Base-by-base conservation (phyloP, 2,329 filamentous ascomycete species). In the Amesomyces nigricolor region DNA sequence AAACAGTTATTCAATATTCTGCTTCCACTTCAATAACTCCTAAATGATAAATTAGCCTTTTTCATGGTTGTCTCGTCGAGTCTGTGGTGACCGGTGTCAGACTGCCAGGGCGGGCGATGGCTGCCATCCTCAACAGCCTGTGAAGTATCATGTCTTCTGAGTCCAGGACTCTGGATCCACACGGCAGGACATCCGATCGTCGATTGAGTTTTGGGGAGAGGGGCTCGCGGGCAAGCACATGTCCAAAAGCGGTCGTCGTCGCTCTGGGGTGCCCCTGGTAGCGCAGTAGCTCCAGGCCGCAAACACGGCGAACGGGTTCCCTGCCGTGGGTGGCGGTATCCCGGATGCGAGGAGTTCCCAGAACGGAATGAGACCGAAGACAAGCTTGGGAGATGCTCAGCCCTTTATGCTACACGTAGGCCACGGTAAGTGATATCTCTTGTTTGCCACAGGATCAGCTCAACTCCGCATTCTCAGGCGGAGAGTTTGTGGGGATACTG, bases 321-420 rank as follows among this genome's bases (percentile, higher is more conserved):
- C 16, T 53, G 16, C 35, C 11, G 49, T 19, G 11, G 47, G 22
- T 13, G 4, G 22, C 22, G 22, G 22, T 26, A 26, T 6, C 2
- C 45, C 13, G 50, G 29, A 53, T 57, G 54, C 49, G 38, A 45
- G 19, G 22, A 19, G 19, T 16, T 53, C 49, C 45, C 39, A 53
- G 50, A 57, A 53, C 8, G 54, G 54, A 50, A 57, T 26, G 16
- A 16, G 17, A 19, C 22, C 22, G 22, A 6, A 26, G 35, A 22
- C 13, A 32, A 14, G 7, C 14, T 8, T 14, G 39, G 22, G 26
- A 10, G 6, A 7, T 32, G 22, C n/a, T 13, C 30, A 14, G 26
- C 6, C 11, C 42, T 51, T 50, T 53, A 45, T 38, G 40, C 13
- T 38, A 29, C 5, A 14, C 3, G 14, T 13, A 11, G 22, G 22